These are phyloP conservation scores for Aspergillus brunneoviolaceus DNA, from an alignment of 2,329 filamentous ascomycete genomes.

Conservation along the genomic window DNA sequence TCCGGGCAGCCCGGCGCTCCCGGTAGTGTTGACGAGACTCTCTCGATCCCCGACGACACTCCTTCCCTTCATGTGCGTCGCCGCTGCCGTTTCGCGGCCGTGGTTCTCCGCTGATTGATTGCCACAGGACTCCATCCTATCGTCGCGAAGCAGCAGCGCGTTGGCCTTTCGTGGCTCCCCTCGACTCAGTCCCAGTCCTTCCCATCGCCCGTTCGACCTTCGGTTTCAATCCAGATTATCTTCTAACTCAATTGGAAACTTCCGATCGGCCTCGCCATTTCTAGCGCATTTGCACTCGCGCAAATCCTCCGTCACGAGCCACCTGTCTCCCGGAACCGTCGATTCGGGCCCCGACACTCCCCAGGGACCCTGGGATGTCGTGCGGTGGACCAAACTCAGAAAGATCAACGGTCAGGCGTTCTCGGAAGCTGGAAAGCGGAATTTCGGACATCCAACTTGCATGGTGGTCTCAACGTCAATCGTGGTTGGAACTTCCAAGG, in stretches of 20 bases:
- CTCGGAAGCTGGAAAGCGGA: conserved; percentile 86
- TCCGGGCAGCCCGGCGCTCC: conserved; percentile 18
- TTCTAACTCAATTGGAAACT: conserved; percentile 58
- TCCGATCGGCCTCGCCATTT: conserved; percentile 73
- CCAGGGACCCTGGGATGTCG: conserved; percentile 90
- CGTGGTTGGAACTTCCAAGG: conserved; percentile 88
- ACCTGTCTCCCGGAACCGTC: conserved; percentile 58
- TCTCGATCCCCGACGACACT: conserved; percentile 78
- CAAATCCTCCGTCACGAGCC: conserved; percentile 74
- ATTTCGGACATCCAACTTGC: conserved; percentile 89
- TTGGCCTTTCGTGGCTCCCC: conserved; percentile 68
- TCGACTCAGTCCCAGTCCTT: conserved; percentile 71
- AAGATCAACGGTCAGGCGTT: conserved; percentile 89
- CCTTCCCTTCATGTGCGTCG: conserved; percentile 73
- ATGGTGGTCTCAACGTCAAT: conserved; percentile 84
- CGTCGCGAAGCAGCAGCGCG: conserved; percentile 71
- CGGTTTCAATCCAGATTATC: conserved; percentile 88
- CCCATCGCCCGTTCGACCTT: conserved; percentile 89
- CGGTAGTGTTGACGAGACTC: conserved; percentile 62
- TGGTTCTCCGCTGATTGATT: conserved; percentile 46
- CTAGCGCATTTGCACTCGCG: conserved; percentile 76
- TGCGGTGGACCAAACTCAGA: conserved; percentile 89
- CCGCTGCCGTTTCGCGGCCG: conserved; percentile 53
- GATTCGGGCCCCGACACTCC: conserved; percentile 66
- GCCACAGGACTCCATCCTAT: conserved; percentile 53